These are phyloP conservation scores for Eucalyptus caleyi DNA, from an alignment of 345 rosid genomes.

Conservation along the genomic window DNA sequence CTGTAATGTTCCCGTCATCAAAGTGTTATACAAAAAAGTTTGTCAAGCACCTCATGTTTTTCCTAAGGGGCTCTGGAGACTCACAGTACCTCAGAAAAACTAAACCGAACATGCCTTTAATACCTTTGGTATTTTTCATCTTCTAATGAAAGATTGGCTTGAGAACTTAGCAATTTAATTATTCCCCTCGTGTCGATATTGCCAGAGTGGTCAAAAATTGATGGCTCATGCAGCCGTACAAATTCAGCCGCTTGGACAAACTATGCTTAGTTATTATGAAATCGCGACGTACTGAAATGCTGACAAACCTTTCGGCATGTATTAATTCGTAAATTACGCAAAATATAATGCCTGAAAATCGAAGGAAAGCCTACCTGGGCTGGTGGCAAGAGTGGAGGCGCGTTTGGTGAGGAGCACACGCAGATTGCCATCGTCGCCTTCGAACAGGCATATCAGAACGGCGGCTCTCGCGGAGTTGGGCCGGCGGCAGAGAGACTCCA, in stretches of 20 bases:
- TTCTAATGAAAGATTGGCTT: neutral
- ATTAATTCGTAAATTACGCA: neutral
- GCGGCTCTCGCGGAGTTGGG: conserved; percentile 15
- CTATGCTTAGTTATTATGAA: neutral
- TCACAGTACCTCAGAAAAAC: too few relatives aligned
- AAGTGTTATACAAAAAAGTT: neutral
- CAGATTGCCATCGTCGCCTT: conserved; percentile 23
- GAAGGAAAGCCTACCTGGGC: conserved; percentile 12
- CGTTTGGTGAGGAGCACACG: conserved; percentile 46
- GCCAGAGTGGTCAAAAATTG: neutral
- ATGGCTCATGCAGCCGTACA: neutral
- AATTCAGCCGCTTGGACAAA: neutral
- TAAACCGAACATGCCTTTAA: fast-evolving
- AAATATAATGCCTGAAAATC: neutral
- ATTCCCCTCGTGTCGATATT: neutral
- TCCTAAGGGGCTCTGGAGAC: fast-evolving
- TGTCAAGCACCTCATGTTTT: neutral
- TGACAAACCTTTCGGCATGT: neutral
- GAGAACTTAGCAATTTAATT: neutral
- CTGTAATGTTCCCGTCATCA: fast-evolving
- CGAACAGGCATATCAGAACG: conserved; percentile 41
- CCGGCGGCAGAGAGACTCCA: neutral
- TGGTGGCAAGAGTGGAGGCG: conserved; percentile 28
- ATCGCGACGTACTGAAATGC: neutral
- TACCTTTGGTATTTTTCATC: fast-evolving